These are phyloP conservation scores for Metrosideros polymorpha DNA, from an alignment of 441 rosid species.

Conservation along the genomic window DNA sequence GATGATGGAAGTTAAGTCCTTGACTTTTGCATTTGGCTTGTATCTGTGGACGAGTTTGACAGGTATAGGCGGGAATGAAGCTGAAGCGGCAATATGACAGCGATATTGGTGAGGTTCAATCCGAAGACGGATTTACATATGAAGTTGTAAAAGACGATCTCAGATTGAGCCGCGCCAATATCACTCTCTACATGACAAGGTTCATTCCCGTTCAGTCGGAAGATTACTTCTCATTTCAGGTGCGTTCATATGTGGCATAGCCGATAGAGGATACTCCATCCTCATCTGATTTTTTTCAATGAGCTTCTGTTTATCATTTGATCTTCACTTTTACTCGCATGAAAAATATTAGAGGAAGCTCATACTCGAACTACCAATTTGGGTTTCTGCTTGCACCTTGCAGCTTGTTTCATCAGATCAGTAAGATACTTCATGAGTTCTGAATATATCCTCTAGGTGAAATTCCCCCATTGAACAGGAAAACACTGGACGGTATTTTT, in stretches of 20 bases:
- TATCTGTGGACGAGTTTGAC: neutral
- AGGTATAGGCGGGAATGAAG: neutral
- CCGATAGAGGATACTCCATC: neutral
- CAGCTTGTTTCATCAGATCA: neutral
- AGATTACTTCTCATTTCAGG: neutral
- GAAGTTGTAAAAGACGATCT: slow-evolving; percentile 49
- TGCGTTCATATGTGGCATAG: neutral
- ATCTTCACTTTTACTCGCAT: neutral
- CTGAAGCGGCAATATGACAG: slow-evolving; percentile 14
- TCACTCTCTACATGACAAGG: slow-evolving; percentile 33
- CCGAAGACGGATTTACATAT: slow-evolving; percentile 62
- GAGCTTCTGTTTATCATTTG: neutral
- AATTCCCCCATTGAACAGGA: neutral
- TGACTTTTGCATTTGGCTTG: neutral
- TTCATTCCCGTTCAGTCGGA: neutral
- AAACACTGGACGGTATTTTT: neutral
- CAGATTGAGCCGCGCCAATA: slow-evolving; percentile 99
- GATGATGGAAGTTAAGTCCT: neutral
- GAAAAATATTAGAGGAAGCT: neutral
- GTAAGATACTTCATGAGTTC: neutral
- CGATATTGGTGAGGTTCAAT: slow-evolving; percentile 94
- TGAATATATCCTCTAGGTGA: neutral
- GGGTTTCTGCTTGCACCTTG: neutral
- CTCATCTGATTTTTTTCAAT: neutral
- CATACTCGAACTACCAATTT: neutral